Percentiles rank a stretch among this genome's conserved stretches.
Conservation (phyloP, 306 rosid genomes). For the Prunus mume region DNA sequence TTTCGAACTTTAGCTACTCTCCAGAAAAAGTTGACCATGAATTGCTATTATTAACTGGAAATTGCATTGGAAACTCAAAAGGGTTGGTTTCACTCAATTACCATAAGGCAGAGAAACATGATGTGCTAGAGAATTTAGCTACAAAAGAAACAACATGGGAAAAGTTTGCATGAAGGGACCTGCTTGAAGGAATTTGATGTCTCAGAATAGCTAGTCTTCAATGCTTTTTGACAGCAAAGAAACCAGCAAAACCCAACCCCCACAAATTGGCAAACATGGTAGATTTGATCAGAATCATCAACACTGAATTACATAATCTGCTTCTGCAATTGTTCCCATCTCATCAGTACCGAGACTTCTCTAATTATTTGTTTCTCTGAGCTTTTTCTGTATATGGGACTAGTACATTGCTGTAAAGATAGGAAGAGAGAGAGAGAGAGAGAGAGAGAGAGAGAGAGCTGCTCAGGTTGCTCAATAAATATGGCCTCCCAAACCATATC, state of each 20-base stretch:
- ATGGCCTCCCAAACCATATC: not conserved
- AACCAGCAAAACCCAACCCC: not conserved
- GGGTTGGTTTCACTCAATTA: not conserved
- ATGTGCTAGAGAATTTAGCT: not conserved
- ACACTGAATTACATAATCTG: not conserved
- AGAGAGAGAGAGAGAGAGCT: not conserved
- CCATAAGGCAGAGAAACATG: not conserved
- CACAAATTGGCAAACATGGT: not conserved
- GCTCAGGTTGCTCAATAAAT: not conserved
- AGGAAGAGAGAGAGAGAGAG: constrained; percentile 3
- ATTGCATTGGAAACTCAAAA: not conserved
- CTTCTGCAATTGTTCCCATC: not conserved
- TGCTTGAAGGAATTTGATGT: not conserved
- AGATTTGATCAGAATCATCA: not conserved
- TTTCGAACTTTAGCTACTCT: not conserved
- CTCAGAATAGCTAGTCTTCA: not conserved
- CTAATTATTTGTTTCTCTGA: too few species aligned
- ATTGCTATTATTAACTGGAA: not conserved
- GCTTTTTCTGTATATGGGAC: not conserved
- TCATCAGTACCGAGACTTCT: not conserved
- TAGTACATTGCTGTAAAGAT: not conserved
- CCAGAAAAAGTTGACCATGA: not conserved
- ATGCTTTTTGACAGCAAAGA: not conserved
- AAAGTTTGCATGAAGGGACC: constrained; percentile 8
- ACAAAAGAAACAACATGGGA: not conserved